These are phyloP conservation scores for Leishmania lainsoni DNA, from an alignment of 208 protist species.

Conservation along the genomic window DNA sequence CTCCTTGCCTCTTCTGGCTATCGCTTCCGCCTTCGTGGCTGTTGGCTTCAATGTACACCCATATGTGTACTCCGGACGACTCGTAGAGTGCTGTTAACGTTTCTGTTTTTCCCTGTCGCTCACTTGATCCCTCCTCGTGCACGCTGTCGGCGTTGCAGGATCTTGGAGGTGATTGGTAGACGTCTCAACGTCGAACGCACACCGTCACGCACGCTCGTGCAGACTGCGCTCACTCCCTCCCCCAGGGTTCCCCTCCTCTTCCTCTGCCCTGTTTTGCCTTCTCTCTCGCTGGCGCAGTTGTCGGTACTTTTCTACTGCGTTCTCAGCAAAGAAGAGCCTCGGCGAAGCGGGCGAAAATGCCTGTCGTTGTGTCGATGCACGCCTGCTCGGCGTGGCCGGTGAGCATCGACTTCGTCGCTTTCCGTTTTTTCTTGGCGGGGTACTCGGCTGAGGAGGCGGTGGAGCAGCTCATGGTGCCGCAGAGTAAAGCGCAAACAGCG, in stretches of 20 bases:
- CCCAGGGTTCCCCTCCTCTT: not conserved
- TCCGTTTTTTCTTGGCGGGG: slow-evolving; percentile 65
- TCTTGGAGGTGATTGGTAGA: not conserved
- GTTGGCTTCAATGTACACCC: not conserved
- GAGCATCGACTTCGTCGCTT: slow-evolving; percentile 70
- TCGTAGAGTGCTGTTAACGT: not conserved
- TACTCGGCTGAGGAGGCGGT: slow-evolving; percentile 76
- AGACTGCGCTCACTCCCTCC: not conserved
- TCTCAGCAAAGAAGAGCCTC: not conserved
- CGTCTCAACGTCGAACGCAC: not conserved
- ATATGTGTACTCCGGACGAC: not conserved
- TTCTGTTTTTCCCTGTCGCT: not conserved
- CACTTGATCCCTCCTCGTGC: not conserved
- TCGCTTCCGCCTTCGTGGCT: not conserved
- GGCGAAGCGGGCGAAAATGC: slow-evolving; percentile 30
- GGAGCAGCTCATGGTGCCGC: slow-evolving; percentile 49
- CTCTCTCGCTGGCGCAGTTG: not conserved
- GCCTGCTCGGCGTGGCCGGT: slow-evolving; percentile 68
- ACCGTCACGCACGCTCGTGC: not conserved
- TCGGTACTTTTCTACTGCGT: not conserved
- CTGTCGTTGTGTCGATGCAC: slow-evolving; percentile 65
- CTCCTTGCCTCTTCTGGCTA: not conserved
- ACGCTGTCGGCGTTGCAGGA: not conserved
- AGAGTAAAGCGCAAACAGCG: slow-evolving; percentile 6
- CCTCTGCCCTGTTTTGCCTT: not conserved